Evolutionary conservation across 192 early-diverging fungal genomes (phyloP).

Genomic region (Linnemannia hyalina): DNA sequence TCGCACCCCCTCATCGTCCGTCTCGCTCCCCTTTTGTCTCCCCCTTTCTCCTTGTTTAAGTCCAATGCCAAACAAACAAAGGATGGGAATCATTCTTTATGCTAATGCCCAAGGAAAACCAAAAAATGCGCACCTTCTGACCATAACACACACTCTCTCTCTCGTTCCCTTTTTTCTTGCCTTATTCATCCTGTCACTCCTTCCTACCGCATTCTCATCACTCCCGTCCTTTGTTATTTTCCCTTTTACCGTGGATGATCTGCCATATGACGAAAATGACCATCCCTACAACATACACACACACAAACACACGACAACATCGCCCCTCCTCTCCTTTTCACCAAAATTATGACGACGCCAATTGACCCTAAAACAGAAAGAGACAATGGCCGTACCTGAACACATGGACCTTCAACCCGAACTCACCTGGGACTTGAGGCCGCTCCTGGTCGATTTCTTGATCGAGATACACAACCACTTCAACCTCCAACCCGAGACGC

Average conservation of each 20-base stretch:
- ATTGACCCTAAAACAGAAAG: conserved; percentile 25
- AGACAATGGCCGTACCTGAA: conserved; percentile 55
- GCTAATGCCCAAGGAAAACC: background rate
- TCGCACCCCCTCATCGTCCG: background rate
- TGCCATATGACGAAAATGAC: conserved; percentile 1
- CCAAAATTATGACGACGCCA: conserved; percentile 3
- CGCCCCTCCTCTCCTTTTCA: background rate
- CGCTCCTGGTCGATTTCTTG: conserved; percentile 55
- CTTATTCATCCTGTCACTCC: conserved; percentile 1
- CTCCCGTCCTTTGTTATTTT: background rate
- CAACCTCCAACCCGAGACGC: conserved; percentile 52
- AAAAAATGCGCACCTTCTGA: background rate
- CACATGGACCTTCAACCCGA: conserved; percentile 61
- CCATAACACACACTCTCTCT: background rate
- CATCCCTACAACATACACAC: background rate
- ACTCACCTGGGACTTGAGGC: conserved; percentile 56
- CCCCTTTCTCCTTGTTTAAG: background rate
- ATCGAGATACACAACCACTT: conserved; percentile 59
- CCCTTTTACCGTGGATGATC: background rate
- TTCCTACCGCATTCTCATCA: background rate
- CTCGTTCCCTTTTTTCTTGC: background rate
- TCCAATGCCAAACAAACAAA: background rate
- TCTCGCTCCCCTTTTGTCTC: background rate
- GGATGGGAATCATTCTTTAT: background rate
- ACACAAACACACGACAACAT: background rate